Base-by-base conservation (phyloP, 83 land plant species). In the Picea engelmannii region DNA sequence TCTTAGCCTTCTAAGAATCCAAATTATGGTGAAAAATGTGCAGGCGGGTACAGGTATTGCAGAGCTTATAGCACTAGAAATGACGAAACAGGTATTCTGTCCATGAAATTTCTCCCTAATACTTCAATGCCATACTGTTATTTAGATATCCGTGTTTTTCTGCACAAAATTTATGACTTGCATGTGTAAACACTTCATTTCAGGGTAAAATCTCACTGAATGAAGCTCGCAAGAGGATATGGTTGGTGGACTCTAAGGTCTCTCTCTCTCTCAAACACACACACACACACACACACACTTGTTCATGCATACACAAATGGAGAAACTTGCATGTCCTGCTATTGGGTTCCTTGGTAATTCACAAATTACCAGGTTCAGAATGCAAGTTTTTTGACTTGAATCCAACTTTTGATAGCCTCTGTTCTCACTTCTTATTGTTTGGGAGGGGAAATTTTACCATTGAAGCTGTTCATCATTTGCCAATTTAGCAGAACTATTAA, bases 11-110 rank as follows among this genome's bases (percentile, higher is more conserved):
- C 2, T 73, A 42, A 10, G 24, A 73, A 73, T 44, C 13, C 55
- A n/a, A 73, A 47, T 0, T 44, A 40, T 13, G 10, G 1, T 47
- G 55, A 73, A 73, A 73, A 73, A n/a, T 82, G 71, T 69, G 82
- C 84, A 96, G 97, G 99, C 99, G 80, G 99, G 97, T 17, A 96
- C 99, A 52, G 99, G 99, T n/a, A 96, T 94, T 73, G 95, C 96
- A 15, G 99, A 96, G 78, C 90, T 96, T 65, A 90, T 94, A 65
- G 97, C 99, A 17, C 84, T 90, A 78, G 94, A 96, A 82, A 88
- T 96, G 62, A 81, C 94, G 4, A 90, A 93, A 62, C 89, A 91
- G 95, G 98, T 94, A 88, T 13, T 76, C 73, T 80, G 6, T 20
- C 24, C 27, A 31, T 64, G 35, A 12, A 64, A 66, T 74, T 40